Evolutionary conservation across 495 filamentous ascomycete species (phyloP).

Genomic region (Aspergillus avenaceus): DNA sequence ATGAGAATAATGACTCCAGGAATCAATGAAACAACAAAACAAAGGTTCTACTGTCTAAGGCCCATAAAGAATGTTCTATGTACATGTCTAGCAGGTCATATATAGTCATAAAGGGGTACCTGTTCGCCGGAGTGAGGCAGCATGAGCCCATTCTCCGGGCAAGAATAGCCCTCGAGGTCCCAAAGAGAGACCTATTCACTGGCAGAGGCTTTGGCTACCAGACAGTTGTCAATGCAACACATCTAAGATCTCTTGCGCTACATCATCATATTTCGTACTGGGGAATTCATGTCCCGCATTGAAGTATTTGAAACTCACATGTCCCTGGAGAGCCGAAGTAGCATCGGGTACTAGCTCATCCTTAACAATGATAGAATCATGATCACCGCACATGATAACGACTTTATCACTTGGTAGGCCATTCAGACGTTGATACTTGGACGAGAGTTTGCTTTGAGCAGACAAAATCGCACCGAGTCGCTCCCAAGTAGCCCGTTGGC

Average conservation of each 20-base stretch:
- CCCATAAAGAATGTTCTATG: conserved; percentile 14
- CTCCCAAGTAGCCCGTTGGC: conserved; percentile 50
- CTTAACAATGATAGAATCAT: conserved; percentile 50
- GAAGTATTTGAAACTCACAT: conserved; percentile 42
- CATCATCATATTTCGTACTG: conserved; percentile 48
- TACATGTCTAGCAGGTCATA: conserved; percentile 24
- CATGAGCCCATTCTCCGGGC: neutral
- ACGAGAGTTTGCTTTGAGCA: conserved; percentile 29
- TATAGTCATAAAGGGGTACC: neutral
- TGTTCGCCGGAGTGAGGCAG: neutral
- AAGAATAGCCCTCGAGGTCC: conserved; percentile 4
- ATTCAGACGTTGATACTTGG: conserved; percentile 13
- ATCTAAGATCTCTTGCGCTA: conserved; percentile 42
- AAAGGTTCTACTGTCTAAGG: neutral
- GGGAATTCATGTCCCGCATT: conserved; percentile 58
- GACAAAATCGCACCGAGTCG: conserved; percentile 49
- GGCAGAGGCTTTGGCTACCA: conserved; percentile 2
- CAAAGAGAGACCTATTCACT: neutral
- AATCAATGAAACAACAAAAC: conserved; percentile 7
- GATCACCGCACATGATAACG: conserved; percentile 49
- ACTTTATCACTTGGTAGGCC: conserved; percentile 47
- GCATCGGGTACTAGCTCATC: conserved; percentile 57
- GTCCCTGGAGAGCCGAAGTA: conserved; percentile 43
- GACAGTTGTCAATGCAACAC: conserved; percentile 27
- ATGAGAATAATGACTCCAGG: conserved; percentile 7